Conservation (phyloP, 768 basidiomycete species). For the Mycena haematopus region DNA sequence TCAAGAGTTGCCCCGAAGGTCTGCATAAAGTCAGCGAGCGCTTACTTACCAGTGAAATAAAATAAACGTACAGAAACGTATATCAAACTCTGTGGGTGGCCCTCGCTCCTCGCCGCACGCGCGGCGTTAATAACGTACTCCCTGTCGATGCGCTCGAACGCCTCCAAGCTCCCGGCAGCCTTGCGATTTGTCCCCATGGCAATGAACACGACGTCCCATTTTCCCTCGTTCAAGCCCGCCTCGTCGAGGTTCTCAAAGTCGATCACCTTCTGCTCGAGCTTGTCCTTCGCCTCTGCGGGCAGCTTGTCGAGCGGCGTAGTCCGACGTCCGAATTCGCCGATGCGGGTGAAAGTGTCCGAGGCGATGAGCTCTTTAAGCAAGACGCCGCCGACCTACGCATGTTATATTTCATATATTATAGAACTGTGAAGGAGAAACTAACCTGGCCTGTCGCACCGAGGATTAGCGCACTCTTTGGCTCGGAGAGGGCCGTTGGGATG, state of each 20-base stretch:
- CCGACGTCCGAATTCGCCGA: slow-evolving; percentile 75
- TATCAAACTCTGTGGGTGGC: slow-evolving; percentile 62
- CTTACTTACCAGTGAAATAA: neutral
- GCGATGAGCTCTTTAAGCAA: slow-evolving; percentile 68
- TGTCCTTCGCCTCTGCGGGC: slow-evolving; percentile 48
- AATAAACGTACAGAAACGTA: slow-evolving; percentile 65
- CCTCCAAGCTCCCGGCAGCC: slow-evolving; percentile 64
- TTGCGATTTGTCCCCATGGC: slow-evolving; percentile 73
- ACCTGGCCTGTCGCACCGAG: neutral
- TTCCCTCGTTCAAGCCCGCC: slow-evolving; percentile 55
- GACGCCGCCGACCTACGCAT: slow-evolving; percentile 48
- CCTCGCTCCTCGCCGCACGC: slow-evolving; percentile 59
- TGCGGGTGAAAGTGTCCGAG: slow-evolving; percentile 58
- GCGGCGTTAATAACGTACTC: slow-evolving; percentile 84
- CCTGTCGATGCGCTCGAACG: slow-evolving; percentile 80
- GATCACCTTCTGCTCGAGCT: slow-evolving; percentile 70
- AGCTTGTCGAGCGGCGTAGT: slow-evolving; percentile 54
- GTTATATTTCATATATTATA: no score
- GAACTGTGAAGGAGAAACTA: no score
- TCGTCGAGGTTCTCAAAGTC: slow-evolving; percentile 72
- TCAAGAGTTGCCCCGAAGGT: slow-evolving; percentile 53
- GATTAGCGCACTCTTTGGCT: neutral
- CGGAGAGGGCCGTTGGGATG: no score
- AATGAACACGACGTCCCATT: slow-evolving; percentile 81
- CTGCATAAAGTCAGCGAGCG: slow-evolving; percentile 37